Evolutionary conservation across 2,329 filamentous ascomycete species (phyloP).

Genomic region (Clonostachys chloroleuca): DNA sequence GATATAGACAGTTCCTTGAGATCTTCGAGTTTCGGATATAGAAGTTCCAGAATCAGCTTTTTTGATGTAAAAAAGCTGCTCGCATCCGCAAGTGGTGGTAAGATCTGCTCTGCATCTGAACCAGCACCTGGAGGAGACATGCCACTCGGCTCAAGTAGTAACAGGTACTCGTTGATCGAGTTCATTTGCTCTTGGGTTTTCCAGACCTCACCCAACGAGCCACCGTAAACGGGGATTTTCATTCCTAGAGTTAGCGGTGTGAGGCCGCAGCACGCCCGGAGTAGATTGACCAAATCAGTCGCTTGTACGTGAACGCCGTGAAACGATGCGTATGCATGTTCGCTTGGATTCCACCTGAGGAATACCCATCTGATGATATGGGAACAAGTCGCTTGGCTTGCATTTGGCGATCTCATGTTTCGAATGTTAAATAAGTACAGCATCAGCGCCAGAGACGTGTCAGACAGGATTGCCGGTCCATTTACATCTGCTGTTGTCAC

Average conservation of each 20-base stretch:
- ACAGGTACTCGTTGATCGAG: conserved; percentile 46
- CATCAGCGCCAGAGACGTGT: conserved; percentile 74
- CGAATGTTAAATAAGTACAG: conserved; percentile 61
- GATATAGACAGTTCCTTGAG: conserved; percentile 37
- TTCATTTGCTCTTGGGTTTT: conserved; percentile 35
- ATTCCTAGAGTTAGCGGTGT: conserved; percentile 15
- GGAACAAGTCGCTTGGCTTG: conserved; percentile 62
- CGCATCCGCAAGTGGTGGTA: conserved; percentile 17
- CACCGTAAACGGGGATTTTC: conserved; percentile 15
- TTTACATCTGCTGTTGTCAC: conserved; percentile 75
- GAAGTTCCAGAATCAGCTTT: conserved; percentile 47
- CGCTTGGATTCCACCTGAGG: conserved; percentile 76
- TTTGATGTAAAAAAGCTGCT: conserved; percentile 33
- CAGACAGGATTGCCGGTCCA: conserved; percentile 74
- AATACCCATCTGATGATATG: conserved; percentile 79
- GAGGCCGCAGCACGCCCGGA: conserved; percentile 65
- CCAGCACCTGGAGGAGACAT: not conserved
- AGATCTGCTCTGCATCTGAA: not conserved
- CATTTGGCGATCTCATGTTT: conserved; percentile 63
- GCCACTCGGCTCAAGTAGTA: conserved; percentile 37
- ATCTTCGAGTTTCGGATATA: conserved; percentile 48
- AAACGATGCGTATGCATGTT: conserved; percentile 62
- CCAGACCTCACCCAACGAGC: conserved; percentile 43
- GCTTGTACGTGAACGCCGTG: conserved; percentile 61
- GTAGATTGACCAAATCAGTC: conserved; percentile 60